Evolutionary conservation across 164 flowering plant genomes (phyloP), one percentile per base, ranked within the genome.

Genomic region (Umbellularia californica): DNA sequence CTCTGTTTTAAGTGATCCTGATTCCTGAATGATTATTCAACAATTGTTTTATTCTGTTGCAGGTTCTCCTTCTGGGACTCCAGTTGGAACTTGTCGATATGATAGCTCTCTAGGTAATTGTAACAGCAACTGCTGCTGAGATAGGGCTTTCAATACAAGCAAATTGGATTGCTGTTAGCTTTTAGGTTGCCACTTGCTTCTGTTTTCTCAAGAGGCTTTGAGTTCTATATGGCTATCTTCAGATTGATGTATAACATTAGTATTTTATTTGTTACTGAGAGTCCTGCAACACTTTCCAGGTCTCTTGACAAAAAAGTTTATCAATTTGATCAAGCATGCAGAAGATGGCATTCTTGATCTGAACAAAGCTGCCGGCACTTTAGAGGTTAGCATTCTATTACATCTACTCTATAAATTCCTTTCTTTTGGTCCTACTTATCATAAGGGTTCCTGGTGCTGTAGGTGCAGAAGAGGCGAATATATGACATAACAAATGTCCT

Each of bases 401-500:
- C 50, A 25, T 60, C 13, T 17, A 17, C n/a, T n/a, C n/a, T 28
- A 67, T 17, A 17, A 67, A 67, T 67, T 28, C 47, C n/a, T 25
- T 3, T 67, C 69, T 30, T 67, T 67, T 63, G 5, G 30, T 47
- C 74, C 58, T 72, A 63, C 75, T 24, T 58, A 74, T 65, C 22
- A 5, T 20, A 50, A 75, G n/a, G 50, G 7, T 50, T 74, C 72
- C 47, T 74, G 64, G 22, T 78, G 55, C 15, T 77, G 64, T 85
- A 95, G 97, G 98, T 95, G 50, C 99, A 95, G 71, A 95, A 95
- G 81, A 87, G 99, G 82, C 84, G 98, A 71, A 93, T 95, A 79
- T 95, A 95, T 85, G 97, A 95, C 83, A 95, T 95, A 74, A 95
- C 98, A 63, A 95, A 93, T 87, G 99, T 95, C 50, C 80, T 95